Evolutionary conservation across 192 early-diverging fungal genomes (phyloP).

Genomic region (Backusella westeae): DNA sequence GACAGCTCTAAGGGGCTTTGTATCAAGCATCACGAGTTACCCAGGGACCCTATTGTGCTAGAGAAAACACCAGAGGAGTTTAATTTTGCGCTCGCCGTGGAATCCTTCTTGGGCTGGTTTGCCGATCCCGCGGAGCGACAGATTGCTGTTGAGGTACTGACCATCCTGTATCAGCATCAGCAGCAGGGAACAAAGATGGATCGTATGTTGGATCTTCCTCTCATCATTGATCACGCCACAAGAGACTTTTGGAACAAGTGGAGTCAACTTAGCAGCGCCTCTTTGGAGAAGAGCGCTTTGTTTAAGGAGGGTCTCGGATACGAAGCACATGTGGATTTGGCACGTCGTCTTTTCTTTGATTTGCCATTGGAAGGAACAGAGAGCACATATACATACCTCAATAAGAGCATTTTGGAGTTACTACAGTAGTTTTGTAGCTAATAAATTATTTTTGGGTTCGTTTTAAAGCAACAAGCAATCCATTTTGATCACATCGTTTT

Average conservation of each 20-base stretch:
- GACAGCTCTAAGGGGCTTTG: conserved; percentile 55
- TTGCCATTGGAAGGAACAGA: conserved; percentile 60
- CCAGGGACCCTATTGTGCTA: conserved; percentile 69
- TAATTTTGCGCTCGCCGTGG: conserved; percentile 78
- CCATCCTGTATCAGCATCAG: conserved; percentile 64
- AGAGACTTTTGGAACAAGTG: conserved; percentile 68
- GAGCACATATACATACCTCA: conserved; percentile 66
- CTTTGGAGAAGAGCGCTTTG: not conserved
- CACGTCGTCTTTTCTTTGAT: conserved; percentile 76
- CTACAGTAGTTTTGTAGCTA: not conserved
- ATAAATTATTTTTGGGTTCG: not conserved
- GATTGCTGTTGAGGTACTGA: conserved; percentile 67
- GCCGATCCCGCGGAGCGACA: conserved; percentile 79
- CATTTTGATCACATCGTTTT: too few relatives aligned
- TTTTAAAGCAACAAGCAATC: too few relatives aligned
- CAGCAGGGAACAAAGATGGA: conserved; percentile 66
- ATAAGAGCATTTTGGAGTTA: not conserved
- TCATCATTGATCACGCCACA: conserved; percentile 64
- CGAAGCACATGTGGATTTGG: conserved; percentile 56
- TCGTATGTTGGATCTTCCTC: conserved; percentile 54
- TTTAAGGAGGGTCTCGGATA: conserved; percentile 39
- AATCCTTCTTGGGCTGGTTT: conserved; percentile 68
- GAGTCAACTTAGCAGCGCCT: conserved; percentile 43
- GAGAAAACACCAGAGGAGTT: conserved; percentile 84
- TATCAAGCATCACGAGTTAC: conserved; percentile 58